A percentile compares a stretch with the other conserved stretches of the same genome.
Conservation (phyloP, 2,329 filamentous ascomycete genomes). For the Phaeosphaeria sp. region DNA sequence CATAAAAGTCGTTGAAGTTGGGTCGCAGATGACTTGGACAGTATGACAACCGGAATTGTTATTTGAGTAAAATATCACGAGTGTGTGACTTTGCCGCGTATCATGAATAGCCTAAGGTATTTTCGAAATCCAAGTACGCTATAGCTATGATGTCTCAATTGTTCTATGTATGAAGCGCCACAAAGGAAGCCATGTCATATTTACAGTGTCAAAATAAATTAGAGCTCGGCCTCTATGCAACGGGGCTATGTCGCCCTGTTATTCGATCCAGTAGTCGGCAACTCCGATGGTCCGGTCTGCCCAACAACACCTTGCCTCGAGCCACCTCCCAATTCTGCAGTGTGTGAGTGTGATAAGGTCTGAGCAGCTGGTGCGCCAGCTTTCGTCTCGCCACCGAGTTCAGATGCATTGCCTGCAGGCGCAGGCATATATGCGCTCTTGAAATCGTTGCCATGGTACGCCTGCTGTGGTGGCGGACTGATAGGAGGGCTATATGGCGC, state of each 20-base stretch:
- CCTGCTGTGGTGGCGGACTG: conserved; percentile 11
- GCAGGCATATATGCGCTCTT: background rate
- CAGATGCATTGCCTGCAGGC: conserved; percentile 1
- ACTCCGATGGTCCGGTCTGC: background rate
- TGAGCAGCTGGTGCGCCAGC: conserved; percentile 2
- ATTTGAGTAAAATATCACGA: too few species aligned
- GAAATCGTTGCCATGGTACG: conserved; percentile 5
- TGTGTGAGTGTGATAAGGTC: background rate
- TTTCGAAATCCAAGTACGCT: too few species aligned
- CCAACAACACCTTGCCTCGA: background rate
- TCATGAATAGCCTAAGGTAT: too few species aligned
- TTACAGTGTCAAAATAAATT: too few species aligned
- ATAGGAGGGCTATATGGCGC: conserved; percentile 11
- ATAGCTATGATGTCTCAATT: too few species aligned
- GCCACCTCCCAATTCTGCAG: conserved; percentile 11
- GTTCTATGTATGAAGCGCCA: too few species aligned
- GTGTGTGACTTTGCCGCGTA: too few species aligned
- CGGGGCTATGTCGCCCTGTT: background rate
- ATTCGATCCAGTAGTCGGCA: background rate
- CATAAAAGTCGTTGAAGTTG: too few species aligned
- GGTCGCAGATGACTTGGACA: too few species aligned
- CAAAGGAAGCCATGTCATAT: too few species aligned
- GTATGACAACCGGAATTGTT: too few species aligned
- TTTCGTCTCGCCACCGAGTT: conserved; percentile 8
- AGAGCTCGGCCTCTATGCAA: too few species aligned